Percentiles rank a stretch among this genome's conserved stretches.
These are phyloP conservation scores for Starmera dryadoides DNA, from an alignment of 805 yeast genomes.

Conservation along the genomic window DNA sequence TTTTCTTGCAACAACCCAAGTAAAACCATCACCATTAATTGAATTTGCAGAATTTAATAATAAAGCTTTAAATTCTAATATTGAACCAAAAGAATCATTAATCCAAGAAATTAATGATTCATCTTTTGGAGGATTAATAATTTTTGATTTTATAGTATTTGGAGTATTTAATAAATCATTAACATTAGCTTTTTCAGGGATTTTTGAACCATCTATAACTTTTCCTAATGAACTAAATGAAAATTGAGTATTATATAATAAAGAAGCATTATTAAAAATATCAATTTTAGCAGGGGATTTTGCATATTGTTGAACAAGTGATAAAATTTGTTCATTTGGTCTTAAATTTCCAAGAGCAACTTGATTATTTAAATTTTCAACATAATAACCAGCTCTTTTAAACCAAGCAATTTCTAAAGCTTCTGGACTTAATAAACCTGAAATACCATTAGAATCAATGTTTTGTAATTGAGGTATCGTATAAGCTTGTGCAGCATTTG, in stretches of 20 bases:
- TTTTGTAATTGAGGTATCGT: slow-evolving; percentile 13
- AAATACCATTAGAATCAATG: slow-evolving; percentile 31
- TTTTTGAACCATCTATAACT: slow-evolving; percentile 10
- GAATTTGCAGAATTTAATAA: slow-evolving; percentile 61
- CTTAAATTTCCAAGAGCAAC: slow-evolving; percentile 19
- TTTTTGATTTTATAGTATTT: slow-evolving; percentile 24
- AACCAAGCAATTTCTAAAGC: slow-evolving; percentile 48
- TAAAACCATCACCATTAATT: slow-evolving; percentile 83
- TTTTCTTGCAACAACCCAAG: slow-evolving; percentile 73
- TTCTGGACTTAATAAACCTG: slow-evolving; percentile 39
- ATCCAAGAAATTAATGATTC: slow-evolving; percentile 37
- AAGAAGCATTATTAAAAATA: slow-evolving; percentile 31
- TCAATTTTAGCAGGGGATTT: slow-evolving; percentile 22
- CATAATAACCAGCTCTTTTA: slow-evolving; percentile 31
- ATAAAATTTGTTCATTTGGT: slow-evolving; percentile 16
- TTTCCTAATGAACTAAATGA: slow-evolving; percentile 26
- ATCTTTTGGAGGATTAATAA: slow-evolving; percentile 18
- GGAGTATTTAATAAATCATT: slow-evolving; percentile 40
- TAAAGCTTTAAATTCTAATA: slow-evolving; percentile 67
- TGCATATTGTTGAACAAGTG: slow-evolving; percentile 19
- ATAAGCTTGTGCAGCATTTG: neutral
- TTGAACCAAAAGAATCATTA: slow-evolving; percentile 60
- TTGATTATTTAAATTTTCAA: slow-evolving; percentile 31
- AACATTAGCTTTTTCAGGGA: slow-evolving; percentile 15
- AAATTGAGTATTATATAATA: slow-evolving; percentile 29